A percentile compares a stretch with the other conserved stretches of the same genome.
phyloP scores from a whole-genome alignment of 257 asterid species.

The Solanum chiquidenum region DNA sequence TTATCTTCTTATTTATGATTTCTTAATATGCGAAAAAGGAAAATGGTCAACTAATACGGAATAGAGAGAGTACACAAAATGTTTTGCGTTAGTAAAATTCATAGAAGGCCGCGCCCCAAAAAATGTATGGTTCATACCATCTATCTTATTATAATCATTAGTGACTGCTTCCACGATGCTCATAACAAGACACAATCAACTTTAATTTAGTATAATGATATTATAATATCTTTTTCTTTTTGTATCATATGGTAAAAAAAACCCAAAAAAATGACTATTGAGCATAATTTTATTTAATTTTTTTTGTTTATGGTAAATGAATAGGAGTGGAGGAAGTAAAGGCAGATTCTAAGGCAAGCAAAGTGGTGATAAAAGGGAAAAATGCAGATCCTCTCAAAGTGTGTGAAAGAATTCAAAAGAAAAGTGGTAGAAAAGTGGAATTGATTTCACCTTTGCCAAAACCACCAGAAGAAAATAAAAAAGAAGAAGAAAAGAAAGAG shows the following conservation, averaged over 20 bases:
- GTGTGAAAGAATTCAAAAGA: slow-evolving; percentile 58
- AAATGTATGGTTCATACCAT: background rate
- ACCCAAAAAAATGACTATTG: no score
- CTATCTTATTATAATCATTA: background rate
- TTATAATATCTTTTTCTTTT: background rate
- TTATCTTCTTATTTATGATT: no score
- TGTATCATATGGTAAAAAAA: background rate
- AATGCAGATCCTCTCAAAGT: slow-evolving; percentile 69
- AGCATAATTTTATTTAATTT: background rate
- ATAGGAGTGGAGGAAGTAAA: slow-evolving; percentile 74
- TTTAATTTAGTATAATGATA: background rate
- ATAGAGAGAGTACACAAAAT: background rate
- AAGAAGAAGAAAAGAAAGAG: slow-evolving; percentile 17
- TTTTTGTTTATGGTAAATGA: background rate
- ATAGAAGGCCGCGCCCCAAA: background rate
- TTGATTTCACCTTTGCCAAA: slow-evolving; percentile 68
- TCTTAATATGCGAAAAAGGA: no score
- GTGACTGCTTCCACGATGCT: background rate
- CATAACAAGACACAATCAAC: background rate
- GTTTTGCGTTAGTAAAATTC: background rate
- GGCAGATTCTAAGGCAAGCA: slow-evolving; percentile 69
- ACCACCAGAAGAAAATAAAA: slow-evolving; percentile 17
- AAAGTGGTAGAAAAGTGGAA: slow-evolving; percentile 57
- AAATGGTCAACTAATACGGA: no score
- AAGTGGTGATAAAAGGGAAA: slow-evolving; percentile 85